Percentiles rank a stretch among this genome's conserved stretches.
These are phyloP conservation scores for Shiraia sp. DNA, from an alignment of 2,329 filamentous ascomycete genomes.

Conservation along the genomic window DNA sequence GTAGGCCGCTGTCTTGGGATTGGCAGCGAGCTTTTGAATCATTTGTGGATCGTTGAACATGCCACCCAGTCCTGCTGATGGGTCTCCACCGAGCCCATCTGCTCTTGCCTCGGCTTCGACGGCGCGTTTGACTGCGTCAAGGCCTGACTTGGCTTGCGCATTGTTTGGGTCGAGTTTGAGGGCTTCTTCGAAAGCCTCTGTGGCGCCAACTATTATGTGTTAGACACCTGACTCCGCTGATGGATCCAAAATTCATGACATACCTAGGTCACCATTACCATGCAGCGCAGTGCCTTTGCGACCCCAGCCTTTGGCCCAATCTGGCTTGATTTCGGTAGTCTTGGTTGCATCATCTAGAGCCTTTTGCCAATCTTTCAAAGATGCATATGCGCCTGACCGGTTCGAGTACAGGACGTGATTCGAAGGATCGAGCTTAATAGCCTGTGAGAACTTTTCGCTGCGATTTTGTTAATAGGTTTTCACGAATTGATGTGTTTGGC, in stretches of 20 bases:
- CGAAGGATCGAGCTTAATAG: slow-evolving; percentile 80
- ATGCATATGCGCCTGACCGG: slow-evolving; percentile 84
- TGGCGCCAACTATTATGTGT: slow-evolving; percentile 64
- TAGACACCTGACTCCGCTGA: slow-evolving; percentile 10
- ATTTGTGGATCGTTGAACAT: slow-evolving; percentile 96
- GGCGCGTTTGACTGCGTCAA: slow-evolving; percentile 82
- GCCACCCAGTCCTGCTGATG: slow-evolving; percentile 75
- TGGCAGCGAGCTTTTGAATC: slow-evolving; percentile 84
- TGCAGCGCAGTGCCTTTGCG: slow-evolving; percentile 91
- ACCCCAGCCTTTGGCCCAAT: slow-evolving; percentile 97
- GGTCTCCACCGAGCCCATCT: slow-evolving; percentile 66
- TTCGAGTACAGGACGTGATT: slow-evolving; percentile 99
- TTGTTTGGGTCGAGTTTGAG: slow-evolving; percentile 90
- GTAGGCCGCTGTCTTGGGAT: slow-evolving; percentile 86
- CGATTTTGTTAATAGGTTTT: slow-evolving; percentile 14
- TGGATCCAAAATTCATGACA: slow-evolving; percentile 19
- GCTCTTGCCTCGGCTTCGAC: slow-evolving; percentile 75
- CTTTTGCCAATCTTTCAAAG: slow-evolving; percentile 82
- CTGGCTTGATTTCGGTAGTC: slow-evolving; percentile 91
- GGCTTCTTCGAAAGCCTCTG: slow-evolving; percentile 92
- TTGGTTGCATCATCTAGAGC: slow-evolving; percentile 90
- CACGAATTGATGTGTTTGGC: slow-evolving; percentile 11
- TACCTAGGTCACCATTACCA: slow-evolving; percentile 78
- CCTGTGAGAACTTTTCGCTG: slow-evolving; percentile 92
- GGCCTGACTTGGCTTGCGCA: slow-evolving; percentile 86